Evolutionary conservation across 148 eudicot genomes (phyloP).

Genomic region (Agrostemma githago): DNA sequence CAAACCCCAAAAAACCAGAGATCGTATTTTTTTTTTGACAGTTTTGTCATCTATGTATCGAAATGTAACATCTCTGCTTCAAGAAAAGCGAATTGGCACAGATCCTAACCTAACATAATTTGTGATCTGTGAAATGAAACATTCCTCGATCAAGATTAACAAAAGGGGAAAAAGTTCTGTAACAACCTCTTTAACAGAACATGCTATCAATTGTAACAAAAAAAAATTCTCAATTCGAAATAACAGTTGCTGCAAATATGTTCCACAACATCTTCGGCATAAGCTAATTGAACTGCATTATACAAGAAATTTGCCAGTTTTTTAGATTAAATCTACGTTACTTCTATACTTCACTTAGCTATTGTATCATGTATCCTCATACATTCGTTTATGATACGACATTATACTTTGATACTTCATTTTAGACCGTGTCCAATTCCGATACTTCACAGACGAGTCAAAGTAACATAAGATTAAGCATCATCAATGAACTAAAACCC

Average conservation of each 20-base stretch:
- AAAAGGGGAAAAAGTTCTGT: conserved; percentile 21
- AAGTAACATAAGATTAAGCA: background rate
- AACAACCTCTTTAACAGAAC: background rate
- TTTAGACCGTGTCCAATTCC: too few relatives aligned
- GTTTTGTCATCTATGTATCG: background rate
- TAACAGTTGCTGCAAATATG: background rate
- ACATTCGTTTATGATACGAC: too few relatives aligned
- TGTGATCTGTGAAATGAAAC: background rate
- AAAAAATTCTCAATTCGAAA: background rate
- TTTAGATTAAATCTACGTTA: too few relatives aligned
- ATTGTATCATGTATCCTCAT: too few relatives aligned
- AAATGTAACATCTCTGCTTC: background rate
- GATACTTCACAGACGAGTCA: too few relatives aligned
- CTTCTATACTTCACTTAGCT: too few relatives aligned
- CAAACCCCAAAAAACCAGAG: background rate
- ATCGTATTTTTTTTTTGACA: background rate
- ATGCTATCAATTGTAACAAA: too few relatives aligned
- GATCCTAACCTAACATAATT: background rate
- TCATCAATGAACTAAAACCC: conserved; percentile 1
- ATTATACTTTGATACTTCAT: too few relatives aligned
- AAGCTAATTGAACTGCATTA: background rate
- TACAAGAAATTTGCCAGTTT: too few relatives aligned
- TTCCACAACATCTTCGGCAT: background rate
- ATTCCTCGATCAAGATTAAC: background rate
- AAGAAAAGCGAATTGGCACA: too few relatives aligned